Evolutionary conservation across 1,139 yeast species (phyloP).

Genomic region (Nadsonia starkeyi-henricii): DNA sequence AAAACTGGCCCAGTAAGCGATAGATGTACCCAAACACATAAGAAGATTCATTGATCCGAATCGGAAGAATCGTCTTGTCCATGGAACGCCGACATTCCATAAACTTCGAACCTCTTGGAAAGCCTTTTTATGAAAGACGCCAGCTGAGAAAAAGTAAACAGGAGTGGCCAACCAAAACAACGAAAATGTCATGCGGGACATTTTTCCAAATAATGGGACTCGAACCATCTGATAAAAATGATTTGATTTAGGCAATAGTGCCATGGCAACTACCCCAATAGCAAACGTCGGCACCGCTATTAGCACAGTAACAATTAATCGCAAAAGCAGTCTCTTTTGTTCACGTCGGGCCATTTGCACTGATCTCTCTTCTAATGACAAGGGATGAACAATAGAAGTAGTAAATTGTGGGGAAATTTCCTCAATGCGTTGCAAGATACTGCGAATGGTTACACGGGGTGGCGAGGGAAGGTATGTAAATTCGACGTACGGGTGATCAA

Average conservation of each 20-base stretch:
- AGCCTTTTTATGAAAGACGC: conserved; percentile 56
- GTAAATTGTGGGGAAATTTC: conserved; percentile 34
- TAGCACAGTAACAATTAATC: conserved; percentile 37
- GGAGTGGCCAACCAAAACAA: conserved; percentile 54
- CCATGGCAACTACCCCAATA: conserved; percentile 58
- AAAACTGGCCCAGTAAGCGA: conserved; percentile 58
- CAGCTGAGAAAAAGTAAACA: conserved; percentile 62
- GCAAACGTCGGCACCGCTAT: conserved; percentile 58
- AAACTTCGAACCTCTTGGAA: conserved; percentile 41
- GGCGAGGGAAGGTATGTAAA: conserved; percentile 51
- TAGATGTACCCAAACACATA: conserved; percentile 59
- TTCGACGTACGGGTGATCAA: conserved; percentile 42
- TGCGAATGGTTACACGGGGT: conserved; percentile 37
- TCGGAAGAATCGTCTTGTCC: conserved; percentile 42
- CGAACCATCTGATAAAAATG: conserved; percentile 41
- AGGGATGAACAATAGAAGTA: conserved; percentile 42
- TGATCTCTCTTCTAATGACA: conserved; percentile 52
- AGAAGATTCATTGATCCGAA: conserved; percentile 70
- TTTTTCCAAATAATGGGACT: conserved; percentile 31
- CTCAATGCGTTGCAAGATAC: conserved; percentile 36
- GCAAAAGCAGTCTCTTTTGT: conserved; percentile 30
- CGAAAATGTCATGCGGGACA: conserved; percentile 51
- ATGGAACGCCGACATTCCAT: conserved; percentile 44
- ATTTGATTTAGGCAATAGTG: conserved; percentile 35
- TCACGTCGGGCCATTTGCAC: conserved; percentile 37